phyloP scores from a whole-genome alignment of 1,284 basidiomycete genomes.

The Moesziomyces sp. region DNA sequence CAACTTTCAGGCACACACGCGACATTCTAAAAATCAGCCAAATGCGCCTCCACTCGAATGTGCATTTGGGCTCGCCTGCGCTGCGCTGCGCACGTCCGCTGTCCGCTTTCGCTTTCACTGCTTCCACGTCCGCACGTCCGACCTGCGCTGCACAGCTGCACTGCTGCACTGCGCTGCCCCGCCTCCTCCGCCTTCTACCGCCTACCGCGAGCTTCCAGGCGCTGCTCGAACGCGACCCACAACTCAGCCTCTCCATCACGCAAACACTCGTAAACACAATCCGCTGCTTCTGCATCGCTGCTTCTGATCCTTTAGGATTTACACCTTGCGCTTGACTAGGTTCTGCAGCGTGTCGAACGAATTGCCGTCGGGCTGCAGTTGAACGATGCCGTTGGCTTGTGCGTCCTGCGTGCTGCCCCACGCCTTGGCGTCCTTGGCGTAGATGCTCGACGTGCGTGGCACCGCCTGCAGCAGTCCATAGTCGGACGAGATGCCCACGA shows the following conservation, averaged over 20 bases:
- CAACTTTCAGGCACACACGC: too few relatives aligned
- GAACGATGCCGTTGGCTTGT: slow-evolving; percentile 66
- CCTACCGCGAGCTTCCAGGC: slow-evolving; percentile 34
- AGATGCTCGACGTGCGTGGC: slow-evolving; percentile 68
- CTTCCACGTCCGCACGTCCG: slow-evolving; percentile 11
- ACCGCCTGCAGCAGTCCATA: slow-evolving; percentile 86
- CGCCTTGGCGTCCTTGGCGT: slow-evolving; percentile 34
- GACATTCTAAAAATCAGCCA: too few relatives aligned
- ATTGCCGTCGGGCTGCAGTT: slow-evolving; percentile 92
- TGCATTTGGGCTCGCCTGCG: slow-evolving; percentile 1
- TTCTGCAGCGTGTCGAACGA: slow-evolving; percentile 95
- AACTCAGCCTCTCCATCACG: neutral
- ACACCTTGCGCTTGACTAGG: slow-evolving; percentile 78
- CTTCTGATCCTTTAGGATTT: neutral
- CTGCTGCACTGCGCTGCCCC: too few relatives aligned
- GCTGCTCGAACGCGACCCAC: slow-evolving; percentile 9
- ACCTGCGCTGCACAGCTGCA: neutral
- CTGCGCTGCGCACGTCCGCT: slow-evolving; percentile 3
- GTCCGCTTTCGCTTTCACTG: neutral
- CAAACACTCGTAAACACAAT: neutral
- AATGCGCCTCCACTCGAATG: too few relatives aligned
- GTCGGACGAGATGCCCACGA: slow-evolving; percentile 86
- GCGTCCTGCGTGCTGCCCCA: slow-evolving; percentile 43
- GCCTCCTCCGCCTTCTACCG: slow-evolving; percentile 12
- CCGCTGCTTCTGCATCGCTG: too few relatives aligned